Percentiles rank a stretch among this genome's conserved stretches.
These are phyloP conservation scores for Tetrastigma voinierianum DNA, from an alignment of 164 flowering plant genomes.

Conservation along the genomic window DNA sequence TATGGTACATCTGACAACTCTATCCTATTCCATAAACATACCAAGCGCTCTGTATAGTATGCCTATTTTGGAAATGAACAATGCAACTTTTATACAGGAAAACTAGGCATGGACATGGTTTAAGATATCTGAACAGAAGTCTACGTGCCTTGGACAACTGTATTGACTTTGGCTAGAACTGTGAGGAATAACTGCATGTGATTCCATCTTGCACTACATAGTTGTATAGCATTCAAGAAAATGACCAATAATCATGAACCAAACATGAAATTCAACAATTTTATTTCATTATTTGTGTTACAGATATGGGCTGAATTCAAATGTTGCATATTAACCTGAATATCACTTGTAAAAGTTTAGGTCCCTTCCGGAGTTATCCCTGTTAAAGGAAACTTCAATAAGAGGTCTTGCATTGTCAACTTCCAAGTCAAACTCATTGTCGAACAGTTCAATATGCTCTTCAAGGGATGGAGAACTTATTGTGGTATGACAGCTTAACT, in stretches of 20 bases:
- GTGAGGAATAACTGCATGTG: no score
- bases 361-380: constrained; percentile 80
- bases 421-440: constrained; percentile 34
- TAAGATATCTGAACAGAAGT: no score
- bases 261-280: background rate
- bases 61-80: background rate
- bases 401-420: constrained; percentile 53
- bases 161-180: no score
- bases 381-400: constrained; percentile 62
- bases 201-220: no score
- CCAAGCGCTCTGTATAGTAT: background rate
- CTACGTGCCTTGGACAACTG: no score
- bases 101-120: no score
- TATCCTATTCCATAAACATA: background rate
- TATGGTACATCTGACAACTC: background rate
- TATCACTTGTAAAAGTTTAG: constrained; percentile 23
- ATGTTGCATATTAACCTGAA: constrained; percentile 2
- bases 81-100: background rate
- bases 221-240: no score
- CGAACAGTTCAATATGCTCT: constrained; percentile 44
- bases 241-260: no score
- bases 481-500: constrained; percentile 40
- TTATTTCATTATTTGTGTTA: background rate
- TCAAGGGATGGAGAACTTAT: constrained; percentile 72
- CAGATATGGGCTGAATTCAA: constrained; percentile 2